Percentiles rank a stretch among this genome's conserved stretches.
phyloP scores from a whole-genome alignment of 164 flowering plant genomes.

The Vitis rotundifolia region DNA sequence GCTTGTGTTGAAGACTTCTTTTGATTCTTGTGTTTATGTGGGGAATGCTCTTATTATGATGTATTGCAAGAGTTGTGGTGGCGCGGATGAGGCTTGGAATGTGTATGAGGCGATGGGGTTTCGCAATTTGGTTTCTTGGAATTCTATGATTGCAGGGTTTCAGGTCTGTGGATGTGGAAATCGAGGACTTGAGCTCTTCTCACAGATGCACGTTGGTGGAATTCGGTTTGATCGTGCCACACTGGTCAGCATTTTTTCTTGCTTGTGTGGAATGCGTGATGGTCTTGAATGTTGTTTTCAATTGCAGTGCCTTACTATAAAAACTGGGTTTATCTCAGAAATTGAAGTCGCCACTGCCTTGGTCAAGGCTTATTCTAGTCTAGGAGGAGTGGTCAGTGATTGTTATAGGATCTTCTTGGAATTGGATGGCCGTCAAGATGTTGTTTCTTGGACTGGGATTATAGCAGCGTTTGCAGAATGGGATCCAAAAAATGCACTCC shows the following conservation, averaged over 20 bases:
- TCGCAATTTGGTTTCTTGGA: constrained; percentile 61
- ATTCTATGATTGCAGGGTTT: constrained; percentile 73
- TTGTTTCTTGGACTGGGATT: constrained; percentile 75
- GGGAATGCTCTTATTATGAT: constrained; percentile 76
- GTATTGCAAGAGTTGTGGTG: constrained; percentile 47
- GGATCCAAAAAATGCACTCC: constrained; percentile 54
- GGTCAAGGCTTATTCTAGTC: constrained; percentile 60
- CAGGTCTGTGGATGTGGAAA: constrained; percentile 25
- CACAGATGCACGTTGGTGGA: constrained; percentile 45
- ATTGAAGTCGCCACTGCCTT: constrained; percentile 60
- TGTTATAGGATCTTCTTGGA: constrained; percentile 57
- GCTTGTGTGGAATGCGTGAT: constrained; percentile 26
- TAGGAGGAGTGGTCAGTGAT: constrained; percentile 41
- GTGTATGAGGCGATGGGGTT: constrained; percentile 47
- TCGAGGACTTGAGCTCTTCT: constrained; percentile 41
- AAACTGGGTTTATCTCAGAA: constrained; percentile 40
- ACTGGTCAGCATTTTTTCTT: constrained; percentile 43
- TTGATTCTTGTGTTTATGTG: constrained; percentile 53
- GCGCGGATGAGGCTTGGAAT: constrained; percentile 42
- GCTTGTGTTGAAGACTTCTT: constrained; percentile 50
- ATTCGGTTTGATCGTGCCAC: constrained; percentile 65
- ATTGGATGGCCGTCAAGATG: constrained; percentile 36
- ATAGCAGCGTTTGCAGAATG: constrained; percentile 56
- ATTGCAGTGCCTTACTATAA: constrained; percentile 52
- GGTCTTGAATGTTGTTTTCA: constrained; percentile 35